phyloP scores from a whole-genome alignment of 1,139 yeast species.

The Nakaseomyces sp. region DNA sequence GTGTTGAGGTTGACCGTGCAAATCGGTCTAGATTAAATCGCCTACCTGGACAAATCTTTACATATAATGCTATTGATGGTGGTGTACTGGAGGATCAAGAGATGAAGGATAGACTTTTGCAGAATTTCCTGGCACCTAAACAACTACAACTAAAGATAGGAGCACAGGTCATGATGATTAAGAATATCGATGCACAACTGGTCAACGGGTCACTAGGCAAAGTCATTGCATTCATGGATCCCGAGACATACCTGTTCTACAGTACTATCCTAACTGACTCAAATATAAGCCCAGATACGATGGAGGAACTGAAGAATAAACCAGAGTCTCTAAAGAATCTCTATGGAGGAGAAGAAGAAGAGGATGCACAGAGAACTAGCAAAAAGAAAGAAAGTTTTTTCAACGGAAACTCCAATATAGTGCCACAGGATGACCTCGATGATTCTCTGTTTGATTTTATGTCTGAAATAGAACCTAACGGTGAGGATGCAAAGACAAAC shows the following conservation, averaged over 20 bases:
- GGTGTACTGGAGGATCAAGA: conserved; percentile 46
- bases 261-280: conserved; percentile 20
- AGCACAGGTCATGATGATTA: conserved; percentile 94
- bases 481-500: conserved; percentile 26
- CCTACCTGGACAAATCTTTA: conserved; percentile 42
- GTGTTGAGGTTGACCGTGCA: conserved; percentile 76
- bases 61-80: conserved; percentile 53
- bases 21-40: conserved; percentile 47
- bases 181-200: conserved; percentile 74
- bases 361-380: conserved; percentile 19
- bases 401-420: conserved; percentile 11
- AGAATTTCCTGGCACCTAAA: conserved; percentile 67
- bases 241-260: conserved; percentile 42
- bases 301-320: conserved; percentile 15
- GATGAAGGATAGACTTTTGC: conserved; percentile 38
- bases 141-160: conserved; percentile 58
- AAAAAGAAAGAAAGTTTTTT: conserved; percentile 20
- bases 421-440: conserved; percentile 27
- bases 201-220: conserved; percentile 92
- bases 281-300: conserved; percentile 12
- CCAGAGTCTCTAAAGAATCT: conserved; percentile 17
- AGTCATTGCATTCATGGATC: conserved; percentile 65
- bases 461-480: conserved; percentile 31
- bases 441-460: conserved; percentile 46
- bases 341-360: conserved; percentile 14